Conservation (phyloP, 371 early-diverging fungal genomes). For the Syncephalastrum monosporum region DNA sequence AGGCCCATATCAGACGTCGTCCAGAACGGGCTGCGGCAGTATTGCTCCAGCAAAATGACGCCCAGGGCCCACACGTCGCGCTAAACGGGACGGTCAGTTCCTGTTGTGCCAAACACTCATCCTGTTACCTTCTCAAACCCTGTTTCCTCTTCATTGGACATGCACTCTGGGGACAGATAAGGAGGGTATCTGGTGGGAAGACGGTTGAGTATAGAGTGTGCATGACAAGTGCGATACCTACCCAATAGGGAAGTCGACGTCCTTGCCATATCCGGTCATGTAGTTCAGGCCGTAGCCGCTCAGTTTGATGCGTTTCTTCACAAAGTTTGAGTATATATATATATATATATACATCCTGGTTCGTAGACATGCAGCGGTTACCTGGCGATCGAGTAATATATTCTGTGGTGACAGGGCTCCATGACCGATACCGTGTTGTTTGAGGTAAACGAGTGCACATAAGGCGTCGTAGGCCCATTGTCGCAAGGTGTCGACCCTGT, state of each 20-base stretch:
- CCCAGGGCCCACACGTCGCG: slow-evolving; percentile 65
- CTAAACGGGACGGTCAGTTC: slow-evolving; percentile 18
- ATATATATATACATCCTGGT: not conserved
- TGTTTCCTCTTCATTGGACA: slow-evolving; percentile 8
- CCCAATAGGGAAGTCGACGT: slow-evolving; percentile 71
- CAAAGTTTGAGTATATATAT: not conserved
- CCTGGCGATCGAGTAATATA: slow-evolving; percentile 39
- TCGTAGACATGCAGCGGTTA: too few species aligned
- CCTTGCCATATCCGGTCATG: slow-evolving; percentile 57
- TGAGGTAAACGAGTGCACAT: slow-evolving; percentile 51
- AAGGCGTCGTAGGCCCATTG: slow-evolving; percentile 60
- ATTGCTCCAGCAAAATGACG: slow-evolving; percentile 57
- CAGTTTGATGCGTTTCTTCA: slow-evolving; percentile 51
- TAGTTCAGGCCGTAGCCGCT: slow-evolving; percentile 63
- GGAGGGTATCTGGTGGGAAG: slow-evolving; percentile 22
- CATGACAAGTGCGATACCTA: slow-evolving; percentile 12
- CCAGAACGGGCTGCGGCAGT: slow-evolving; percentile 59
- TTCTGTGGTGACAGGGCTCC: slow-evolving; percentile 51
- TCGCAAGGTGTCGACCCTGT: slow-evolving; percentile 18
- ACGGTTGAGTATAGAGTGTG: not conserved
- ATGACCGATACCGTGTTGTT: slow-evolving; percentile 48
- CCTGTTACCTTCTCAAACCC: slow-evolving; percentile 26
- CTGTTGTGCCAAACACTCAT: not conserved
- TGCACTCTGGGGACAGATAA: slow-evolving; percentile 40
- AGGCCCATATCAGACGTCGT: slow-evolving; percentile 43